Conservation (phyloP, 2,329 filamentous ascomycete species). For the Fonsecaea multimorphosa region DNA sequence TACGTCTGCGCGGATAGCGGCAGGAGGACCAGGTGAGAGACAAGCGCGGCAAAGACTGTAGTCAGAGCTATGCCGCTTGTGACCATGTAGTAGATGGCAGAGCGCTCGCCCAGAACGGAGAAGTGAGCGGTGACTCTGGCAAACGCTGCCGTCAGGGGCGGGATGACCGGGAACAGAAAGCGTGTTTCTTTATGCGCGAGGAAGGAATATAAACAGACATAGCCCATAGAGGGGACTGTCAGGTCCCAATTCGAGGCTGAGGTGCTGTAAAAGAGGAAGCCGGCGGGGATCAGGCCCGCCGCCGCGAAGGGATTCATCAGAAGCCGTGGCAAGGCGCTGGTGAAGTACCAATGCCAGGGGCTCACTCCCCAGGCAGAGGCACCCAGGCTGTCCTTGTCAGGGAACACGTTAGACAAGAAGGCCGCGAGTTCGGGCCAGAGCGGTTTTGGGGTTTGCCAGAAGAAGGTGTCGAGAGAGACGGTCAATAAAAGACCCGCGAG, state of each 20-base stretch:
- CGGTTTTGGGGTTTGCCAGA: constrained; percentile 75
- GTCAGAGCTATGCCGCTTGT: constrained; percentile 65
- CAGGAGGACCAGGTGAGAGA: constrained; percentile 73
- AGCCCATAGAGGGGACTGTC: constrained; percentile 71
- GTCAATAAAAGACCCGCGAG: constrained; percentile 71
- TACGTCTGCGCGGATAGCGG: constrained; percentile 88
- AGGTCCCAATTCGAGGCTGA: constrained; percentile 61
- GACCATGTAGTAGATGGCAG: constrained; percentile 60
- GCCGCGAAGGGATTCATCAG: constrained; percentile 74
- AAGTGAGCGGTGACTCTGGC: constrained; percentile 75
- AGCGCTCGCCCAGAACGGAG: constrained; percentile 69
- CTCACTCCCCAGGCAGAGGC: constrained; percentile 87
- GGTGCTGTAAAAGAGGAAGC: constrained; percentile 2
- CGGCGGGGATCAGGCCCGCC: constrained; percentile 50
- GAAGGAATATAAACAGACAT: constrained; percentile 79
- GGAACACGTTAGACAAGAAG: constrained; percentile 89
- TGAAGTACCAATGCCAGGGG: constrained; percentile 86
- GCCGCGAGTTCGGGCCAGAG: constrained; percentile 90
- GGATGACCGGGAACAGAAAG: constrained; percentile 89
- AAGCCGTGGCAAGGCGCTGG: constrained; percentile 78
- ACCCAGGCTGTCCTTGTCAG: constrained; percentile 61
- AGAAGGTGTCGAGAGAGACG: constrained; percentile 83
- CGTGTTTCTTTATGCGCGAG: constrained; percentile 96
- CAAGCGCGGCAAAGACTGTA: constrained; percentile 63
- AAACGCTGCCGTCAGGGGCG: constrained; percentile 77